Evolutionary conservation across 2,329 filamentous ascomycete species (phyloP).

Genomic region (Geosmithia putterillii): DNA sequence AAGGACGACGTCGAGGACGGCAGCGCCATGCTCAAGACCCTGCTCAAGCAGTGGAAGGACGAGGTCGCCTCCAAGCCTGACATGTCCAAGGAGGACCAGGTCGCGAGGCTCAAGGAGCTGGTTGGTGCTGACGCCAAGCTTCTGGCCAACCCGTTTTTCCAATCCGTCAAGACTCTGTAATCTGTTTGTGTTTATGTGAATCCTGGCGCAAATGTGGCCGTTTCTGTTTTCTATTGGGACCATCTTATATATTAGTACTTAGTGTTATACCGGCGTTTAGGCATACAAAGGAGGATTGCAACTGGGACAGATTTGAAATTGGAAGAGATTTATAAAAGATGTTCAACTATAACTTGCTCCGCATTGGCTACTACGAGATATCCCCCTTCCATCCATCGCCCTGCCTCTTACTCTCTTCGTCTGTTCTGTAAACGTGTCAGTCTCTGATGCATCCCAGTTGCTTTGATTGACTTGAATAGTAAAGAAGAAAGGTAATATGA

Average conservation of each 20-base stretch:
- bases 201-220: too few species aligned
- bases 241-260: not conserved
- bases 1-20: constrained; percentile 86
- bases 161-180: constrained; percentile 44
- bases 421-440: too few species aligned
- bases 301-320: not conserved
- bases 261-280: not conserved
- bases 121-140: constrained; percentile 60
- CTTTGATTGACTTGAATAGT: not conserved
- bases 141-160: constrained; percentile 57
- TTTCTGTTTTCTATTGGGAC: not conserved
- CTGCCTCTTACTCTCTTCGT: too few species aligned
- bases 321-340: not conserved
- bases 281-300: not conserved
- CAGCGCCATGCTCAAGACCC: constrained; percentile 69
- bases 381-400: too few species aligned
- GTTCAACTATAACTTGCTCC: not conserved
- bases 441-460: not conserved
- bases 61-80: constrained; percentile 42
- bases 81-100: constrained; percentile 64
- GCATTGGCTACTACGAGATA: not conserved
- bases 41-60: constrained; percentile 77
- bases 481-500: not conserved
- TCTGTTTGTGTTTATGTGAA: not conserved
- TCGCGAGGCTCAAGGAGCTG: constrained; percentile 65